Conservation (phyloP, 108 stramenopile genomes). For the Cyclotella sp. region DNA sequence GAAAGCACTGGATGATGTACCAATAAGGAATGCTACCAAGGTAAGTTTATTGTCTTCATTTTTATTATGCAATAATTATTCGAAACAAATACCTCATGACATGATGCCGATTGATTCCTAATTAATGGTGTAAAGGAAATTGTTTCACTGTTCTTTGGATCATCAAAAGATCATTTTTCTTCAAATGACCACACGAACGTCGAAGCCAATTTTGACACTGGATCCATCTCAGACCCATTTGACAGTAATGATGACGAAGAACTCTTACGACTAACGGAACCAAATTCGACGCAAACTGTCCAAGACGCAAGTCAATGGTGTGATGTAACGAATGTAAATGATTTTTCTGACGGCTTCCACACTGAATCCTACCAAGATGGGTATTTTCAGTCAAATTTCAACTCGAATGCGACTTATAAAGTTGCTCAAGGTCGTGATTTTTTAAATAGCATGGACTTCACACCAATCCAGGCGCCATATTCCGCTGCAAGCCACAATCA, state of each 20-base stretch:
- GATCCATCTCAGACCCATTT: slow-evolving; percentile 14
- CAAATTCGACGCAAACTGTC: background rate
- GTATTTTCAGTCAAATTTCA: background rate
- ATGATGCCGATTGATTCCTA: background rate
- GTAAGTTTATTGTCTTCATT: slow-evolving; percentile 10
- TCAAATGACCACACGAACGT: background rate
- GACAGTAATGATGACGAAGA: slow-evolving; percentile 22
- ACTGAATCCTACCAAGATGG: background rate
- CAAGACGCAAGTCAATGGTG: background rate
- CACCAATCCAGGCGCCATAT: slow-evolving; percentile 15
- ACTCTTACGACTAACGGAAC: slow-evolving; percentile 21
- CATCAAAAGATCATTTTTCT: background rate
- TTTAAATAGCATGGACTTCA: slow-evolving; percentile 8
- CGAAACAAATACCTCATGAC: background rate
- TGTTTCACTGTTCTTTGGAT: slow-evolving; percentile 21
- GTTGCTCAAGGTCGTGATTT: background rate
- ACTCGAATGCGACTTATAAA: background rate
- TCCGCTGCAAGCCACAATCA: background rate
- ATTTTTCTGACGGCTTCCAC: background rate
- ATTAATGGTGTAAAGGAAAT: background rate
- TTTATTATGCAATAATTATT: background rate
- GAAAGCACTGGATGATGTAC: slow-evolving; percentile 47
- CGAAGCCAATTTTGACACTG: slow-evolving; percentile 9
- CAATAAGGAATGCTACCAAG: slow-evolving; percentile 56
- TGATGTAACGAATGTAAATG: background rate